Evolutionary conservation across 805 yeast species (phyloP), one percentile per base, ranked within the genome.

Genomic region (Grigorovia transvaalensis): DNA sequence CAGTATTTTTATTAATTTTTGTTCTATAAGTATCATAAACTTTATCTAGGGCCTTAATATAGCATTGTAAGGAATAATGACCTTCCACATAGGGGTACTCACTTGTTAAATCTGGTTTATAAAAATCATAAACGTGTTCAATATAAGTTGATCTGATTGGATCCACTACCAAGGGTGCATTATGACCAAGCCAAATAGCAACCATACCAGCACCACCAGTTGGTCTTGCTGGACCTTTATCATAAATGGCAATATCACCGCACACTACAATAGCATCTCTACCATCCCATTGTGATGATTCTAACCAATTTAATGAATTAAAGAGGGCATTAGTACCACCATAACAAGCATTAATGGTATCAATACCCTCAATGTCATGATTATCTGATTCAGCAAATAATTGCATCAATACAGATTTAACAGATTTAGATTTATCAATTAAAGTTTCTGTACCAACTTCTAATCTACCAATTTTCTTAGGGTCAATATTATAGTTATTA

Each of bases 121-220:
- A 93, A 75, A 93, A 90, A 74, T 93, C 99, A 72, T 93, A 93
- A 45, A 93, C 96, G 68, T 93, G 96, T 72, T 88, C 91, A 95
- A 93, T 87, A 78, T 75, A 87, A 20, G 96, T 79, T 57, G 98
- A 98, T 74, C 93, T 88, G 54, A 81, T 79, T 46, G 84, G 73
- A 62, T 93, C 98, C 62, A 93, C 83, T 44, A 88, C 96, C 59
- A 93, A 78, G 59, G 99, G 99, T 44, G 99, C 97, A 67, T 93
- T 96, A 50, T 98, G 96, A 49, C 99, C 99, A 63, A 93, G 87
- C 68, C 86, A 81, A 67, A 93, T 63, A 45, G 99, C 99, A 54
- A 91, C 95, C 47, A 95, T 78, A 68, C 99, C 99, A 51, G 95
- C 97, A 75, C 99, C 99, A 71, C 99, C 99, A 50, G 99, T 93